Evolutionary conservation across 2,329 filamentous ascomycete genomes (phyloP), one percentile per base, ranked within the genome.

Genomic region (Neonectria faginata): DNA sequence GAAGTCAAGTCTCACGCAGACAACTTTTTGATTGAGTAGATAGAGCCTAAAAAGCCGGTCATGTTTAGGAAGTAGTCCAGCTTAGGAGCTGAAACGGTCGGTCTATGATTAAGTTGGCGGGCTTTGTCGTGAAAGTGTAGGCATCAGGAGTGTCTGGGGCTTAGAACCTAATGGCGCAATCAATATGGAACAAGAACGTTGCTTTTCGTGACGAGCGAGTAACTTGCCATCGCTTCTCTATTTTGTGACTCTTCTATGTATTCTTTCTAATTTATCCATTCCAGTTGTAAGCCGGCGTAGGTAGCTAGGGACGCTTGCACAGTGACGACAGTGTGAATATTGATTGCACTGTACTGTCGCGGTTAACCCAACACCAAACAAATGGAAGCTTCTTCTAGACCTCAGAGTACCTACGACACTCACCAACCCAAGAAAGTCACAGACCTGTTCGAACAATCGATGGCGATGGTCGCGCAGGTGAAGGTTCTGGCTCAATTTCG

Each of bases 1-100:
- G 92, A 96, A 62, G 82, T 94, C 77, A 92, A 90, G 80, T 93
- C 89, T 20, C 83, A 89, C 60, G 91, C 92, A 5, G 93, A 95
- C 70, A 88, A 87, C 68, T 97, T 93, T 79, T 75, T 89, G 67
- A 90, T 97, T 75, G 91, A 92, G 80, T 95, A 89, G 79, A 79
- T 62, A 55, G 65, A 61, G 47, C 53, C 59, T 57, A 66, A 71
- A 65, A 72, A 60, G 57, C 68, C 47, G 65, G 60, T 68, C 58
- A 47, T 55, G 33, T 67, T 67, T 67, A 51, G 62, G 62, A 64
- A 67, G 48, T 53, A 39, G 39, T 41, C 27, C 22, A 53, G 57
- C 55, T 39, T 41, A 47, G 53, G 47, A 62, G 53, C 65, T 69
- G 51, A 61, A 47, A 42, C 36, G 60, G 62, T 65, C 60, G 51